Evolutionary conservation across 257 asterid genomes (phyloP).

Genomic region (Ilex aquifolium): DNA sequence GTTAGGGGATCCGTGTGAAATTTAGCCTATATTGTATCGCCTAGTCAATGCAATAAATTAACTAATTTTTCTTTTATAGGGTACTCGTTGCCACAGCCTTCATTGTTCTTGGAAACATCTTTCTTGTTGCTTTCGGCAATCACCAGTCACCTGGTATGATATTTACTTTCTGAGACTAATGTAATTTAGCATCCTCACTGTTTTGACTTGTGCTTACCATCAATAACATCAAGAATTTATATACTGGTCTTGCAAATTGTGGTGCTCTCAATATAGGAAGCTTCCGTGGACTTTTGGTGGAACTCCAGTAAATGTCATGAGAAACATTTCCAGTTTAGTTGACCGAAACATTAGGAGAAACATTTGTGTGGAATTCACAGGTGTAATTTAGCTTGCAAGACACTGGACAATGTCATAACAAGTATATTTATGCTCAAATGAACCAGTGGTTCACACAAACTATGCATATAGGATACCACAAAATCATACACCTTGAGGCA

Average conservation of each 20-base stretch:
- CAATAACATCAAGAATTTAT: neutral
- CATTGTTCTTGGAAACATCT: conserved; percentile 90
- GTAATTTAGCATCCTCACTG: conserved; percentile 8
- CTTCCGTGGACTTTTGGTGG: neutral
- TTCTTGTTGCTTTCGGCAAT: conserved; percentile 97
- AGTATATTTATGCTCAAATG: no score
- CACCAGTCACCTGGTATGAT: conserved; percentile 95
- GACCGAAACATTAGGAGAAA: no score
- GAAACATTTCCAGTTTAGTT: neutral
- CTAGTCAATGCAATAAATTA: neutral
- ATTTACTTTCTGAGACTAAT: conserved; percentile 15
- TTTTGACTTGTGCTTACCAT: conserved; percentile 3
- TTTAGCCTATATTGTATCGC: no score
- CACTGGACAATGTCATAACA: no score
- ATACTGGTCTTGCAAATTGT: neutral
- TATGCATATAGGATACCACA: no score
- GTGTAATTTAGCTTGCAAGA: no score
- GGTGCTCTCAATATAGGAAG: neutral
- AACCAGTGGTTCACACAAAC: no score
- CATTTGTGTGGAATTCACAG: no score
- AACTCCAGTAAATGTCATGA: neutral
- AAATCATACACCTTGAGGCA: no score
- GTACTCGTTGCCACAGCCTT: conserved; percentile 89
- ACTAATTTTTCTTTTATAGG: conserved; percentile 37
- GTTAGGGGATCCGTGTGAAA: no score